These are phyloP conservation scores for Xylariaceae sp. DNA, from an alignment of 2,329 filamentous ascomycete species.

Conservation along the genomic window DNA sequence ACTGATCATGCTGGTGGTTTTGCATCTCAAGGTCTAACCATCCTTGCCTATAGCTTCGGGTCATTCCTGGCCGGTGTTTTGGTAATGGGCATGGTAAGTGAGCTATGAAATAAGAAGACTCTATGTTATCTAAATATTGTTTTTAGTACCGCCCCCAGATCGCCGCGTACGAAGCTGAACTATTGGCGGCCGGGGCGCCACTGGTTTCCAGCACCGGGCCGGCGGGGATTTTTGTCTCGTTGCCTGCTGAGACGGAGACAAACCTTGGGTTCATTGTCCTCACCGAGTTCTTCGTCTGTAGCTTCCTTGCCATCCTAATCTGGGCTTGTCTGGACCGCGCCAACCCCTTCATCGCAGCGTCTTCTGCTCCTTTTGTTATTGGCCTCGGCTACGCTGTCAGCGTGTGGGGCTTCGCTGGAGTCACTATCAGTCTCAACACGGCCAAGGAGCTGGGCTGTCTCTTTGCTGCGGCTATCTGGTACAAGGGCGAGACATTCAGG, in stretches of 20 bases:
- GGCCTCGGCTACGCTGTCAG: conserved; percentile 51
- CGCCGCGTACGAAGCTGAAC: neutral
- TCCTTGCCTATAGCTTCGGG: neutral
- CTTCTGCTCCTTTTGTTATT: conserved; percentile 49
- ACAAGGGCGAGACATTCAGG: neutral
- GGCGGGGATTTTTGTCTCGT: neutral
- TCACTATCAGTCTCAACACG: conserved; percentile 54
- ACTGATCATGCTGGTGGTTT: neutral
- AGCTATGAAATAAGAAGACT: too few relatives aligned
- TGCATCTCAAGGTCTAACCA: neutral
- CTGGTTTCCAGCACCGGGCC: neutral
- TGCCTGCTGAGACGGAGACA: conserved; percentile 27
- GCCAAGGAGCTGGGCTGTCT: conserved; percentile 45
- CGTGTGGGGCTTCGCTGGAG: conserved; percentile 54
- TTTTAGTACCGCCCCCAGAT: conserved; percentile 3
- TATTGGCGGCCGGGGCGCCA: neutral
- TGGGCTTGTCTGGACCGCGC: conserved; percentile 55
- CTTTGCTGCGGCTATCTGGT: neutral
- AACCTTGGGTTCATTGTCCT: conserved; percentile 55
- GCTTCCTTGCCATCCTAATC: conserved; percentile 54
- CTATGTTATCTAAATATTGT: too few relatives aligned
- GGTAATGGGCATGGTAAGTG: conserved; percentile 2
- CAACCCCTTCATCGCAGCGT: conserved; percentile 48
- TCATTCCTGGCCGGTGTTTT: conserved; percentile 1
- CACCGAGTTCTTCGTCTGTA: conserved; percentile 56